Evolutionary conservation across 164 flowering plant species (phyloP), one percentile per base, ranked within the genome.

Genomic region (Protea cynaroides): DNA sequence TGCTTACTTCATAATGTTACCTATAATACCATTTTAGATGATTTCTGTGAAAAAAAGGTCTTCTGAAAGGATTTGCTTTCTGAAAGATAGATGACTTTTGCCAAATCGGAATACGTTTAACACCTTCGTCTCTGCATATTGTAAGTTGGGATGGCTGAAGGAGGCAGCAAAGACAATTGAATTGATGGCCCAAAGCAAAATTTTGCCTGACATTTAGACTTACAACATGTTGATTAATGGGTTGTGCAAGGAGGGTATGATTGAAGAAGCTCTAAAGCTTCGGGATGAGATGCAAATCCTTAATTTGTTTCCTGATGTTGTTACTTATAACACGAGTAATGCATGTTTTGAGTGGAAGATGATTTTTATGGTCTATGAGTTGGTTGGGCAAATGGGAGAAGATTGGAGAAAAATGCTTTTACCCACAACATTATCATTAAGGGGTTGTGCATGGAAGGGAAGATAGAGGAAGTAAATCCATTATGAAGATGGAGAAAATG

Each of bases 321-420:
- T 88, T 38, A 88, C 97, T 1, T 93, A 90, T 58, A 87, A 90
- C 69, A 88, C 94, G 82, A 81, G 88, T 21, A 78, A 86, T 64
- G 92, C 85, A 19, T 90, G 86, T 68, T 76, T 83, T 50, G 64
- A 76, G 69, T 71, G 60, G 75, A 69, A 63, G 46, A 66, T 59
- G 14, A 72, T 75, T 57, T 57, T 63, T 0, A 82, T 81, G 67
- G 97, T 87, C 7, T 75, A 71, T 47, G 68, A 64, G 64, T 64
- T 88, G 77, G 24, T 86, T 29, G 84, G 80, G 24, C 84, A 82
- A 58, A 88, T 93, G 97, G 62, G 67, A 64, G 65, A 84, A 75
- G 56, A 94, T 75, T 92, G 59, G 63, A 68, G 53, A 72, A 61
- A 23, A 88, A 81, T 80, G 78, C 59, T n/a, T 69, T 78, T 68